Evolutionary conservation across 2,329 filamentous ascomycete genomes (phyloP).

Genomic region (Diatrype stigma): DNA sequence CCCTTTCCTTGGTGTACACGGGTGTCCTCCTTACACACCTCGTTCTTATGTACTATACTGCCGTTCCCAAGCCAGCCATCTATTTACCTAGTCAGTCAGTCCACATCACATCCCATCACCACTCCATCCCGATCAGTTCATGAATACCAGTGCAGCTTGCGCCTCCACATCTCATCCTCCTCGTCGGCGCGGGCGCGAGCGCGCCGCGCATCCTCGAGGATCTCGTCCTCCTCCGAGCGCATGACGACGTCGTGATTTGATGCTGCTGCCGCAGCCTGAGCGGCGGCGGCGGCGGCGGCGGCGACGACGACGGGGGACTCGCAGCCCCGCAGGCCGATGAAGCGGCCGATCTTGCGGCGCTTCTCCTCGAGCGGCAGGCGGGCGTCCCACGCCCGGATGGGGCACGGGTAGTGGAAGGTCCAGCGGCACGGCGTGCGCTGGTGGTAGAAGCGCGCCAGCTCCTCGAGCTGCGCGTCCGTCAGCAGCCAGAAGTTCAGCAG

Average conservation of each 20-base stretch:
- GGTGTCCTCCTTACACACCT: background rate
- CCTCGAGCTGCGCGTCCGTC: conserved; percentile 66
- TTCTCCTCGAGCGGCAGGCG: conserved; percentile 60
- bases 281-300: background rate
- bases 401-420: conserved; percentile 60
- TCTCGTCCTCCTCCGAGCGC: conserved; percentile 44
- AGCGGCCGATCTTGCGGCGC: conserved; percentile 66
- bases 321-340: conserved; percentile 66
- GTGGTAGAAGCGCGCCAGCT: conserved; percentile 68
- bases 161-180: conserved; percentile 43
- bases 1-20: too few species aligned
- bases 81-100: too few species aligned
- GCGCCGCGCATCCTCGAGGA: conserved; percentile 38
- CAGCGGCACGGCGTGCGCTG: conserved; percentile 57
- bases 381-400: conserved; percentile 55
- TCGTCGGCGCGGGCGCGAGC: conserved; percentile 36
- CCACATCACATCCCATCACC: background rate
- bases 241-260: too few species aligned
- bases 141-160: conserved; percentile 39
- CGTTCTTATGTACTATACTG: too few species aligned
- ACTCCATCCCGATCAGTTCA: conserved; percentile 5
- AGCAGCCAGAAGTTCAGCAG: conserved; percentile 71
- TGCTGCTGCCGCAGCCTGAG: too few species aligned
- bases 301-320: conserved; percentile 38
- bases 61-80: too few species aligned